phyloP scores from a whole-genome alignment of 1,284 basidiomycete species.

The Ustilago bromivora region DNA sequence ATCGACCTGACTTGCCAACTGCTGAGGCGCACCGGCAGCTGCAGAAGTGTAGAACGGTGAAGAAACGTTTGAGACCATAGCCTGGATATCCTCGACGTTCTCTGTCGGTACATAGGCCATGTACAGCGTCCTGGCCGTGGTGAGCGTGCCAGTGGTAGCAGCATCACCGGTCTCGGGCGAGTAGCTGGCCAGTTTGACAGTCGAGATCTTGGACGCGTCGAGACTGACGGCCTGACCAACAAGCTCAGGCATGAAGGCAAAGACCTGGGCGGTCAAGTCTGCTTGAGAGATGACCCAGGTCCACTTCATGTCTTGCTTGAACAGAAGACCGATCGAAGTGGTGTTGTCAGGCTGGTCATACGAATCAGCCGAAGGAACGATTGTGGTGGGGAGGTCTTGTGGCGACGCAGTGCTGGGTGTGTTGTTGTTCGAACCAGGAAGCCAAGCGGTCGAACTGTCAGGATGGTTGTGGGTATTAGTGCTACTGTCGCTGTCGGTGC shows the following conservation, averaged over 20 bases:
- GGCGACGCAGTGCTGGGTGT: slow-evolving; percentile 1
- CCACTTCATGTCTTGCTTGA: slow-evolving; percentile 62
- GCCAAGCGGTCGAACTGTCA: slow-evolving; percentile 14
- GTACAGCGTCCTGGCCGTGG: slow-evolving; percentile 54
- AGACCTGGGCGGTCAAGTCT: slow-evolving; percentile 65
- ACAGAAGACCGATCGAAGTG: slow-evolving; percentile 56
- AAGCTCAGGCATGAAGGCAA: slow-evolving; percentile 66
- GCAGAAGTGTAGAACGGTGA: slow-evolving; percentile 60
- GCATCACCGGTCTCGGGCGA: slow-evolving; percentile 18
- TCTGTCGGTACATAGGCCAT: slow-evolving; percentile 59
- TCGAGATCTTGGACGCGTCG: slow-evolving; percentile 46
- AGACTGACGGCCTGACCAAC: slow-evolving; percentile 45
- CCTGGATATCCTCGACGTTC: slow-evolving; percentile 38
- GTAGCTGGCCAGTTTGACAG: slow-evolving; percentile 56
- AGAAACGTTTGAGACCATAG: slow-evolving; percentile 41
- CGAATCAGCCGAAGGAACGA: slow-evolving; percentile 48
- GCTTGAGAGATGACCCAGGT: slow-evolving; percentile 60
- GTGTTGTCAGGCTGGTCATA: slow-evolving; percentile 46
- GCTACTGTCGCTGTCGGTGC: slow-evolving; percentile 5
- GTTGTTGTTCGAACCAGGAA: neutral
- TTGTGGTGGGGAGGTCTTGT: slow-evolving; percentile 42
- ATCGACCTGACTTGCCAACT: slow-evolving; percentile 62
- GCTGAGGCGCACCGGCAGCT: slow-evolving; percentile 45
- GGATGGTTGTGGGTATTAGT: slow-evolving; percentile 12
- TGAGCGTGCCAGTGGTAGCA: slow-evolving; percentile 12